These are phyloP conservation scores for Trypanosoma vivax DNA, from an alignment of 208 protist genomes.

Conservation along the genomic window DNA sequence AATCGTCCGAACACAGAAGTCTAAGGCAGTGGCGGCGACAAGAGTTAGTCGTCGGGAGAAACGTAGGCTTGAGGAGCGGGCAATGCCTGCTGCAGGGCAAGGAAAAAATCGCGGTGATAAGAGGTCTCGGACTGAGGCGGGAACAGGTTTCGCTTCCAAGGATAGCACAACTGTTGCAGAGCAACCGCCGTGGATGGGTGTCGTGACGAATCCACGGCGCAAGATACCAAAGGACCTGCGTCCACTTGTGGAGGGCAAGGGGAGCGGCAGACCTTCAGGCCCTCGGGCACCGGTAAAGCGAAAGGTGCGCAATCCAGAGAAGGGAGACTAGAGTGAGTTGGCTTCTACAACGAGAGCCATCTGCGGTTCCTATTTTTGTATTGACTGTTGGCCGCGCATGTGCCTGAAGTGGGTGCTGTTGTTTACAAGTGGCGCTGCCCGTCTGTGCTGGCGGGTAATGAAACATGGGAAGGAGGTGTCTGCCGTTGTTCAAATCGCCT, in stretches of 20 bases:
- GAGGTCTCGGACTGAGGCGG: conserved; percentile 3
- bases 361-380: neutral
- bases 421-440: too few relatives aligned
- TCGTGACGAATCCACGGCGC: conserved; percentile 75
- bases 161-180: neutral
- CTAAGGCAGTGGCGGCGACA: conserved; percentile 53
- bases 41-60: conserved; percentile 63
- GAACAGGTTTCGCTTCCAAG: neutral
- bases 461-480: neutral
- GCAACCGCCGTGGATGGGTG: conserved; percentile 68
- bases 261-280: conserved; percentile 16
- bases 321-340: conserved; percentile 18
- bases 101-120: conserved; percentile 18
- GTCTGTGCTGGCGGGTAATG: too few relatives aligned
- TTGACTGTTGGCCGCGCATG: conserved; percentile 1
- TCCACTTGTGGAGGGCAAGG: conserved; percentile 58
- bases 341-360: neutral
- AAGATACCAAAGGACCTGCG: conserved; percentile 85
- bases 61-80: conserved; percentile 18
- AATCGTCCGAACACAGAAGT: conserved; percentile 84
- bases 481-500: too few relatives aligned
- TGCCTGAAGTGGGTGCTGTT: neutral
- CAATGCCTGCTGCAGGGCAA: neutral
- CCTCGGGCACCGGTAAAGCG: conserved; percentile 60
- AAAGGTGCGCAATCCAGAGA: conserved; percentile 78